These are phyloP conservation scores for Colletotrichum orchidophilum DNA, from an alignment of 2,329 filamentous ascomycete genomes.

Conservation along the genomic window DNA sequence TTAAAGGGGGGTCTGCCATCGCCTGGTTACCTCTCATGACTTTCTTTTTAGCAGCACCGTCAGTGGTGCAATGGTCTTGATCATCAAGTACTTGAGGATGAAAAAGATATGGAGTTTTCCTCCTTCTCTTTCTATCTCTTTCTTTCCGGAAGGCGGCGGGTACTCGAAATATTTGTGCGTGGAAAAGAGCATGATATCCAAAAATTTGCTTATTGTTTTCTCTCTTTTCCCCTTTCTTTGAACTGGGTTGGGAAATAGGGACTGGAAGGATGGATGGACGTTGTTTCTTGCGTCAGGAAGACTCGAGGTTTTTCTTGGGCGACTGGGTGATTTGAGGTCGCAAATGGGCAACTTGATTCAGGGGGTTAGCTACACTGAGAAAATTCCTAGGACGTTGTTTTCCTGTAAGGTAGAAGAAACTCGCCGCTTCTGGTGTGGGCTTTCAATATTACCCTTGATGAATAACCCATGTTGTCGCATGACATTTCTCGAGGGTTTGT, in stretches of 20 bases:
- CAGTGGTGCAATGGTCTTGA: not conserved
- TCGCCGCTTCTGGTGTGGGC: not conserved
- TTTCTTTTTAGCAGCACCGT: slow-evolving; percentile 3
- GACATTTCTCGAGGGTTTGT: too few species aligned
- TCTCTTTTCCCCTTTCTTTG: not conserved
- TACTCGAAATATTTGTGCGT: slow-evolving; percentile 1
- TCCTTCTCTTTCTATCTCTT: not conserved
- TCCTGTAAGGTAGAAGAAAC: not conserved
- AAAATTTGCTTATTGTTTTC: not conserved
- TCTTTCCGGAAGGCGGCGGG: not conserved
- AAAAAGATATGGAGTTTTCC: slow-evolving; percentile 9
- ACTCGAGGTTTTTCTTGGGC: not conserved
- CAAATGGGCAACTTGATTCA: not conserved
- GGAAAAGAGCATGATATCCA: slow-evolving; percentile 29
- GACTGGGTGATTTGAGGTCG: not conserved
- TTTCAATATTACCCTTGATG: not conserved
- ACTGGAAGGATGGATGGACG: not conserved
- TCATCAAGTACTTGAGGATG: slow-evolving; percentile 11
- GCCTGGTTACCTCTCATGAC: not conserved
- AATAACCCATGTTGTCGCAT: too few species aligned
- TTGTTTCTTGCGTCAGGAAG: not conserved
- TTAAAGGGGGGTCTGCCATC: not conserved
- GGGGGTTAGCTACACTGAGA: not conserved
- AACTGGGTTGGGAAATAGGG: not conserved
- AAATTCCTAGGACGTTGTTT: not conserved